A percentile compares a stretch with the other conserved stretches of the same genome.
phyloP scores from a whole-genome alignment of 805 yeast genomes.

The Pichia kluyveri region DNA sequence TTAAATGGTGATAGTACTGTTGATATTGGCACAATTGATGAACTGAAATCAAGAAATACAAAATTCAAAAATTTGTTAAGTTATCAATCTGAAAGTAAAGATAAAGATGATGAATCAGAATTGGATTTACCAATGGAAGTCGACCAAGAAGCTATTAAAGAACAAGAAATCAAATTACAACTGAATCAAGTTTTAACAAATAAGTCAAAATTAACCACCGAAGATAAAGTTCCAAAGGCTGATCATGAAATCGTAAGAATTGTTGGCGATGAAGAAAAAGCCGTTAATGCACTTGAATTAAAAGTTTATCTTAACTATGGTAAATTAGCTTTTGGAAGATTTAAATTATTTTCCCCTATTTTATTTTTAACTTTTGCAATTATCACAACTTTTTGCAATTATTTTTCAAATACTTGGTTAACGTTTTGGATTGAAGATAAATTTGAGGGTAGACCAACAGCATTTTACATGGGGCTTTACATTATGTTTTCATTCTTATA shows the following conservation, averaged over 20 bases:
- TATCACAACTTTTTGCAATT: constrained; percentile 39
- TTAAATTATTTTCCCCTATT: constrained; percentile 26
- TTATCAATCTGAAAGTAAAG: constrained; percentile 17
- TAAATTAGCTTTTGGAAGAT: constrained; percentile 45
- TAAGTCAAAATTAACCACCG: neutral
- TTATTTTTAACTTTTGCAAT: constrained; percentile 16
- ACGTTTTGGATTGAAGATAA: constrained; percentile 68
- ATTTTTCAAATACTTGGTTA: constrained; percentile 69
- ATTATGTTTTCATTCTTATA: constrained; percentile 50
- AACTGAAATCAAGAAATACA: constrained; percentile 33
- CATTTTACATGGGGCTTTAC: constrained; percentile 67
- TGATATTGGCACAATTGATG: constrained; percentile 51
- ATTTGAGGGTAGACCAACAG: constrained; percentile 36
- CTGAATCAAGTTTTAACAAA: constrained; percentile 8
- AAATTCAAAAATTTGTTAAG: constrained; percentile 33
- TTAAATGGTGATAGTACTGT: constrained; percentile 57
- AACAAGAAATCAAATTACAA: constrained; percentile 10
- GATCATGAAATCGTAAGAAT: constrained; percentile 23
- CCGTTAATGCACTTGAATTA: constrained; percentile 44
- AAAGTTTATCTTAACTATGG: constrained; percentile 44
- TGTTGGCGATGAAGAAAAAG: constrained; percentile 44
- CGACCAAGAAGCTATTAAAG: constrained; percentile 10
- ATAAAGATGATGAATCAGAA: constrained; percentile 14
- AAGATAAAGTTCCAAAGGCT: neutral
- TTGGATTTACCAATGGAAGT: constrained; percentile 11